Evolutionary conservation across 164 flowering plant genomes (phyloP).

Genomic region (Amborella trichopoda): DNA sequence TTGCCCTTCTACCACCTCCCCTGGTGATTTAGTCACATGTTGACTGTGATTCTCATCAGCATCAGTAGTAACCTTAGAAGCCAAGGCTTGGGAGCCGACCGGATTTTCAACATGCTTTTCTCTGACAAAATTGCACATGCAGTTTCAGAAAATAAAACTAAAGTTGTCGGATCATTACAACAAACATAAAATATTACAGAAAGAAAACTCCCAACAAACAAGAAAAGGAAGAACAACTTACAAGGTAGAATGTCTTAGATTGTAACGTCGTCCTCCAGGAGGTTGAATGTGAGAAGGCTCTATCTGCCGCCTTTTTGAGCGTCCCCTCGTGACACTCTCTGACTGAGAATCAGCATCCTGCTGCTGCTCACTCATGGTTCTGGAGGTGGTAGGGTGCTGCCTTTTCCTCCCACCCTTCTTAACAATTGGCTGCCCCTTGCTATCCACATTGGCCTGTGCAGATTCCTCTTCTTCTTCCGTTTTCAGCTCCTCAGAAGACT

Average conservation of each 20-base stretch:
- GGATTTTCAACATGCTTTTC: too few relatives aligned
- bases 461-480: constrained; percentile 14
- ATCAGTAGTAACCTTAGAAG: too few relatives aligned
- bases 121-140: too few relatives aligned
- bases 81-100: too few relatives aligned
- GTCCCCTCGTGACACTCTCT: constrained; percentile 58
- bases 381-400: constrained; percentile 23
- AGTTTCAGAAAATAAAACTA: neutral
- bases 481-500: constrained; percentile 14
- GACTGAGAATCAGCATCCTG: constrained; percentile 52
- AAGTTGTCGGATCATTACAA: neutral
- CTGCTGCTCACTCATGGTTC: constrained; percentile 37
- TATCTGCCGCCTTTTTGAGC: constrained; percentile 53
- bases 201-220: neutral
- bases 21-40: too few relatives aligned
- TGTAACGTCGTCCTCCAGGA: constrained; percentile 60
- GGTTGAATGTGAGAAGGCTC: constrained; percentile 26
- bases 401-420: constrained; percentile 38
- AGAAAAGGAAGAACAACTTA: constrained; percentile 25
- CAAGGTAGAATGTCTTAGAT: constrained; percentile 63
- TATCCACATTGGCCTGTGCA: constrained; percentile 20
- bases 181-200: neutral
- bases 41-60: too few relatives aligned
- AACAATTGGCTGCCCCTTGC: constrained; percentile 21
- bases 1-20: too few relatives aligned